These are phyloP conservation scores for Sclerotinia minor DNA, from an alignment of 2,329 filamentous ascomycete species.

Conservation along the genomic window DNA sequence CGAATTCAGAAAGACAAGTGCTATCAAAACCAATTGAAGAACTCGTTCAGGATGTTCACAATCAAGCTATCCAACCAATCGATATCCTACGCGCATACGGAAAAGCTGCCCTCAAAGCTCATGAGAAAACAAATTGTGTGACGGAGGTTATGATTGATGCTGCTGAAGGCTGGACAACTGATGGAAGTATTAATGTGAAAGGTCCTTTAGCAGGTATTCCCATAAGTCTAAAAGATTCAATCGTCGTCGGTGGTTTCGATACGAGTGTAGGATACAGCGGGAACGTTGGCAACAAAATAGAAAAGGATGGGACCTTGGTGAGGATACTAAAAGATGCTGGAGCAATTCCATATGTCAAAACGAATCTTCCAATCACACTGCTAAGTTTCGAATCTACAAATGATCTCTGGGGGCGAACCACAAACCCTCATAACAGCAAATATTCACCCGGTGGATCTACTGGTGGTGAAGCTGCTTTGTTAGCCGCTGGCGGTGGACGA, in stretches of 20 bases:
- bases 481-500: conserved; percentile 76
- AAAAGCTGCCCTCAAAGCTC: conserved; percentile 80
- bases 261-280: conserved; percentile 77
- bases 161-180: conserved; percentile 69
- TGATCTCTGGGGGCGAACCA: conserved; percentile 76
- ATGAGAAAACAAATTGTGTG: conserved; percentile 83
- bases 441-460: conserved; percentile 91
- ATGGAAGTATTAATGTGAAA: conserved; percentile 65
- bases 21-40: conserved; percentile 73
- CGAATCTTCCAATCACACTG: conserved; percentile 78
- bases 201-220: conserved; percentile 86
- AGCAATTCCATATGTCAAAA: conserved; percentile 90
- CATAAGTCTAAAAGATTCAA: conserved; percentile 77
- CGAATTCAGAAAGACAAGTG: conserved; percentile 62
- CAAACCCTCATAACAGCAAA: conserved; percentile 78
- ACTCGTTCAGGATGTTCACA: conserved; percentile 76
- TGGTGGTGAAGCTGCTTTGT: conserved; percentile 66
- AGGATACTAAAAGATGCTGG: conserved; percentile 82
- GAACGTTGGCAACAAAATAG: conserved; percentile 70
- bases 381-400: conserved; percentile 47
- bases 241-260: conserved; percentile 82
- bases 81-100: conserved; percentile 83
- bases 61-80: conserved; percentile 62
- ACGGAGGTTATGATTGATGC: conserved; percentile 82
- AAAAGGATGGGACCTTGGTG: conserved; percentile 74